A percentile compares a stretch with the other conserved stretches of the same genome.
phyloP scores from a whole-genome alignment of 768 basidiomycete genomes.

The Termitomyces sp. region DNA sequence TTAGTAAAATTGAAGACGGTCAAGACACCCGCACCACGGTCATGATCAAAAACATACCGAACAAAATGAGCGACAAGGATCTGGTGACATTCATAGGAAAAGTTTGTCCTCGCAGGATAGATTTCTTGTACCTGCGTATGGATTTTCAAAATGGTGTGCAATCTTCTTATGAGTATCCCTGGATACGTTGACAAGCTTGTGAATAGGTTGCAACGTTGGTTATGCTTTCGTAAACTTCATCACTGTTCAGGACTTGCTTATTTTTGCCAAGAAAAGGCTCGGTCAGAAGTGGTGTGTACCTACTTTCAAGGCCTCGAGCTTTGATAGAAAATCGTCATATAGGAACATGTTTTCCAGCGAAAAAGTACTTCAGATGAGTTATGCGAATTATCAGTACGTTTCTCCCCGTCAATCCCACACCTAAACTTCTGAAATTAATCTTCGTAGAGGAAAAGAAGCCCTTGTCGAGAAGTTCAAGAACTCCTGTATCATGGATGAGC shows the following conservation, averaged over 20 bases:
- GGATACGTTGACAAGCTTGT: not conserved
- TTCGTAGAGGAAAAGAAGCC: slow-evolving; percentile 75
- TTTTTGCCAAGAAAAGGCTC: slow-evolving; percentile 67
- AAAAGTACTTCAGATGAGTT: slow-evolving; percentile 87
- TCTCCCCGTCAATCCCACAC: not conserved
- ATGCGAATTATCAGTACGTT: slow-evolving; percentile 89
- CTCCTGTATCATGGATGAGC: slow-evolving; percentile 85
- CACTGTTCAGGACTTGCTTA: slow-evolving; percentile 65
- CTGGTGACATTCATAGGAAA: slow-evolving; percentile 60
- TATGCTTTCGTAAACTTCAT: slow-evolving; percentile 93
- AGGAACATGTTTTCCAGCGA: slow-evolving; percentile 94
- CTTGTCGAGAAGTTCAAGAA: slow-evolving; percentile 92
- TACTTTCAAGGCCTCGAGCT: not conserved
- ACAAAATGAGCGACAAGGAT: slow-evolving; percentile 82
- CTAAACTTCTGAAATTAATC: not conserved
- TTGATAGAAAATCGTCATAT: slow-evolving; percentile 6
- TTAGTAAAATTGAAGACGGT: slow-evolving; percentile 70
- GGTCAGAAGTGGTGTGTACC: slow-evolving; percentile 75
- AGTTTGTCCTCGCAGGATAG: slow-evolving; percentile 72
- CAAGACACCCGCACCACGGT: slow-evolving; percentile 78
- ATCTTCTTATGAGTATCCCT: not conserved
- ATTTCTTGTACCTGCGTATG: slow-evolving; percentile 86
- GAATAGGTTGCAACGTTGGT: slow-evolving; percentile 69
- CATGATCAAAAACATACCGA: slow-evolving; percentile 91
- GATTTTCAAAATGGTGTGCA: slow-evolving; percentile 73